Base-by-base conservation (phyloP, 495 filamentous ascomycete genomes). In the Penicillium malachiteum region DNA sequence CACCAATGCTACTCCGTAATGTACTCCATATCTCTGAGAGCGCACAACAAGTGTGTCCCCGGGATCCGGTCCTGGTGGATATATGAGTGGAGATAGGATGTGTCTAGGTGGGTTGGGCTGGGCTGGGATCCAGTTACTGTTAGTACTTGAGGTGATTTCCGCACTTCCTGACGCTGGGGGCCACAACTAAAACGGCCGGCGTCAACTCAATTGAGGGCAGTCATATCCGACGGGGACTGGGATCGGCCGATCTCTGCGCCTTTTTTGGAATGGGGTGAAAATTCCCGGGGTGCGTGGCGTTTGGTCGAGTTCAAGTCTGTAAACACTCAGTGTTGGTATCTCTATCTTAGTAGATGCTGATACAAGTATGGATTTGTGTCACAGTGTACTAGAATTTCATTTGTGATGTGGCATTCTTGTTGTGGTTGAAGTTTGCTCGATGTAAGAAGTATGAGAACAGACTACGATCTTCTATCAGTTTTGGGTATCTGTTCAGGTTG, bases 151-250 rank as follows among this genome's bases (percentile, higher is more conserved):
- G 21, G 21, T 30, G 44, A 8, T 12, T 30, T 35, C 32, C 39
- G 3, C 43, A 30, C 43, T 30, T 30, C 14, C 16, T 35, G 46
- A 32, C 46, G 46, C 46, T 37, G 46, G 31, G 46, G 33, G 46
- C 46, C 46, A 38, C 46, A 49, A 32, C 35, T 30, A 17, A 54
- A 60, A 56, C 54, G 40, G 40, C 59, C 54, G 59, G 63, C 63
- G 56, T 52, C 30, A 63, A 65, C 59, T 65, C 56, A 60, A 65
- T 63, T 63, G 32, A 35, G 35, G 53, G 54, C 50, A 60, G 45
- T 57, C 34, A 39, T 54, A 57, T 60, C 54, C 58, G 54, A 53
- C 52, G 40, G 38, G n/a, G 34, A 44, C n/a, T 46, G 30, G 42
- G 56, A 65, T 57, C 59, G 54, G 50, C 56, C 42, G 54, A 63